phyloP scores from a whole-genome alignment of 1,284 basidiomycete genomes.

The Leccinum proliferum region DNA sequence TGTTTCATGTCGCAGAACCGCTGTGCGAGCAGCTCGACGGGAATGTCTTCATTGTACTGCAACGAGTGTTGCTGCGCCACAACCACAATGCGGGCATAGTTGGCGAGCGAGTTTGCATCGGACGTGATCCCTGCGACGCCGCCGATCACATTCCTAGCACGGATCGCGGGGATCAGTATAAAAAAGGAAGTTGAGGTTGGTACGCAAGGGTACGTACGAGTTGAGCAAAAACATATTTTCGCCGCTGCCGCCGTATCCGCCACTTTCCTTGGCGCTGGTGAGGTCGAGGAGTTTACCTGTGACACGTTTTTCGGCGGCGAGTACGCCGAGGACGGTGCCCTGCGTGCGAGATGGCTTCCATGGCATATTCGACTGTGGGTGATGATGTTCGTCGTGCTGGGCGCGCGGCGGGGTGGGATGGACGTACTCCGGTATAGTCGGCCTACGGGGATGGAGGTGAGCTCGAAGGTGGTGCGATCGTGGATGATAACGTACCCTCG shows the following conservation, averaged over 20 bases:
- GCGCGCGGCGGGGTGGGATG: conserved; percentile 1
- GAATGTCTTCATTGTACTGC: conserved; percentile 95
- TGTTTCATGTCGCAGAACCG: conserved; percentile 97
- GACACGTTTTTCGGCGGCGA: conserved; percentile 96
- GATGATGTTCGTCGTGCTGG: neutral
- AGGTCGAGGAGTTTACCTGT: conserved; percentile 96
- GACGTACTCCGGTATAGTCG: conserved; percentile 84
- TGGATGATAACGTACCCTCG: neutral
- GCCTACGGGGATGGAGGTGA: conserved; percentile 40
- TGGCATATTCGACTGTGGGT: conserved; percentile 89
- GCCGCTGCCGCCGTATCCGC: conserved; percentile 86
- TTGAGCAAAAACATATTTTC: conserved; percentile 98
- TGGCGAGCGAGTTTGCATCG: conserved; percentile 97
- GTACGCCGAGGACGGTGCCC: conserved; percentile 90
- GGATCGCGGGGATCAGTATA: neutral
- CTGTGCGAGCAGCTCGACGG: conserved; percentile 94
- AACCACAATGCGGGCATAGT: conserved; percentile 84
- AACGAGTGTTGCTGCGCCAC: conserved; percentile 78
- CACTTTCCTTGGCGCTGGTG: conserved; percentile 74
- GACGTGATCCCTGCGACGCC: conserved; percentile 96
- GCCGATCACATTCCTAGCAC: conserved; percentile 83
- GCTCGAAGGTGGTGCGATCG: conserved; percentile 6
- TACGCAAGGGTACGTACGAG: conserved; percentile 48
- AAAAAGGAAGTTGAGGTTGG: neutral
- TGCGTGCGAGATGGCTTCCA: conserved; percentile 98